Evolutionary conservation across 2,329 filamentous ascomycete genomes (phyloP), one percentile per base, ranked within the genome.

Genomic region (Penicillium psychrosexuale): DNA sequence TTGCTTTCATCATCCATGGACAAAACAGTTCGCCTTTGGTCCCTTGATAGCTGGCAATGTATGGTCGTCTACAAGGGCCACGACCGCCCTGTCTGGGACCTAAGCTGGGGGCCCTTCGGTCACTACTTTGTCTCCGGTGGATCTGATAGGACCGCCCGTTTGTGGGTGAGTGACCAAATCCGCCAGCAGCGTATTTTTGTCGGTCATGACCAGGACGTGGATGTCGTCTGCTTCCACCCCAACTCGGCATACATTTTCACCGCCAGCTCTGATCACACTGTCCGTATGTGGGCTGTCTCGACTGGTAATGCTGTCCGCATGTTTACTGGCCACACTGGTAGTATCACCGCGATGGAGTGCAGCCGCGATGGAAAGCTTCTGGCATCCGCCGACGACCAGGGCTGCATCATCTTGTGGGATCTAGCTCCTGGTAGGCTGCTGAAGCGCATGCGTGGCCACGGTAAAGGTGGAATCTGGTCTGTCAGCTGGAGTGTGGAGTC

Each of bases 241-340:
- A 99, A 99, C 69, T 91, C 90, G 17, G 85, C 89, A 6, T 99
- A 97, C 66, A 79, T 97, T 42, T 97, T 99, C 73, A 97, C 94
- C 0, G 91, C 89, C 3, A 95, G 91, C 12, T 89, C 89, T 62
- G 92, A 99, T 73, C 93, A 93, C 72, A 94, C 91, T 0, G 90
- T 97, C 33, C 87, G 94, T 30, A 97, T 99, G 93, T 99, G 94
- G 94, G 87, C 91, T 9, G 84, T 97, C n/a, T 83, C 85, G 11
- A 93, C 88, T 8, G 94, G 94, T 28, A 86, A 87, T 58, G 91
- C 91, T 34, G 90, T 97, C 5, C 88, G 94, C 27, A 85, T 97
- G 66, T 96, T 97, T 69, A 91, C 90, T 0, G 94, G 94, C 1
- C 94, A 99, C 69, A 88, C 85, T 0, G 91, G 94, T 47, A 90